Conservation (phyloP, 345 rosid genomes). For the Erodium maritimum region DNA sequence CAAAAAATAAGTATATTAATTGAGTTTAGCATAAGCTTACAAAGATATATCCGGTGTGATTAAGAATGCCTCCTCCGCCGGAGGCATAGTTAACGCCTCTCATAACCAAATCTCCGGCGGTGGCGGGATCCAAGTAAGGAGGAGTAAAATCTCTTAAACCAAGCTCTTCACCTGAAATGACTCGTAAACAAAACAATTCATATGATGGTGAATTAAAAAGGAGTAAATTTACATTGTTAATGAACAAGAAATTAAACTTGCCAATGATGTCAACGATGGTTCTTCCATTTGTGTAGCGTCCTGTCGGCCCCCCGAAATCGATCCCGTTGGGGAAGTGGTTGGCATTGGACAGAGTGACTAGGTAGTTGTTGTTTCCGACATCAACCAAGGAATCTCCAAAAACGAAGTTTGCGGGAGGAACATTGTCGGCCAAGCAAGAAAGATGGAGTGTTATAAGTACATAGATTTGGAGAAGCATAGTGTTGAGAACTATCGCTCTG, state of each 20-base stretch:
- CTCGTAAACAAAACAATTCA: not conserved
- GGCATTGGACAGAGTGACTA: slow-evolving; percentile 51
- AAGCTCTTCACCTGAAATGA: slow-evolving; percentile 27
- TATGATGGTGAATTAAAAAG: not conserved
- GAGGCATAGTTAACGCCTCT: slow-evolving; percentile 80
- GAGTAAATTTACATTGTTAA: not conserved
- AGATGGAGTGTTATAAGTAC: no score
- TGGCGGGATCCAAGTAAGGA: slow-evolving; percentile 69
- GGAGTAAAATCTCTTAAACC: slow-evolving; percentile 32
- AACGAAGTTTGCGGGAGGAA: slow-evolving; percentile 38
- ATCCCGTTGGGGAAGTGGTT: slow-evolving; percentile 57
- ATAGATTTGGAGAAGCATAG: no score
- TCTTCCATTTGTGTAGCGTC: slow-evolving; percentile 72
- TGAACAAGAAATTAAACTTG: slow-evolving; percentile 6
- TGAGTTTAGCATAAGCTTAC: slow-evolving; percentile 22
- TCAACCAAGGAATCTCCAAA: slow-evolving; percentile 78
- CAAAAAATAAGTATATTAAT: no score
- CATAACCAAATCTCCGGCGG: slow-evolving; percentile 32
- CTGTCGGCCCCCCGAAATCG: slow-evolving; percentile 61
- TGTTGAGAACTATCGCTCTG: no score
- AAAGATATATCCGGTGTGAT: slow-evolving; percentile 54
- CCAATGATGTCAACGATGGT: slow-evolving; percentile 70
- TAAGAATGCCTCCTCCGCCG: slow-evolving; percentile 70
- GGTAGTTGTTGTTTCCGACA: slow-evolving; percentile 71
- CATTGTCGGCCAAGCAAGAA: slow-evolving; percentile 4